phyloP scores from a whole-genome alignment of 768 basidiomycete species.

The Cubamyces sp. region DNA sequence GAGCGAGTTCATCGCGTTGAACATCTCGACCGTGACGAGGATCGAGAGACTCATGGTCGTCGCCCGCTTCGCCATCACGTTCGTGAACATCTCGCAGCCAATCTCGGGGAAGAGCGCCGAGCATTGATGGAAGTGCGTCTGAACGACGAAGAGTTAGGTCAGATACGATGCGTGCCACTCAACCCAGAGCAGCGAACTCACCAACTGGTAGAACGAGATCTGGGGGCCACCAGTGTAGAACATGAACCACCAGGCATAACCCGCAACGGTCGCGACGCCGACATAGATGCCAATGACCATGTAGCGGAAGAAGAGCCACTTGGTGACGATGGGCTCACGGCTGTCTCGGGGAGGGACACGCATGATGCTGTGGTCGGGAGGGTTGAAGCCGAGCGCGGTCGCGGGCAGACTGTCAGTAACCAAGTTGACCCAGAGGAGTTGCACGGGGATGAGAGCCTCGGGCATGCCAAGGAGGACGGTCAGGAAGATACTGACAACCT shows the following conservation, averaged over 20 bases:
- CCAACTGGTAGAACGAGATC: constrained; percentile 91
- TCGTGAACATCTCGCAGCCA: constrained; percentile 95
- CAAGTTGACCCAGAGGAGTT: constrained; percentile 97
- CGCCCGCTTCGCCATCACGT: constrained; percentile 81
- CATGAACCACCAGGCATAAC: constrained; percentile 99
- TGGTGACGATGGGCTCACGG: constrained; percentile 87
- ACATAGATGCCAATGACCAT: constrained; percentile 93
- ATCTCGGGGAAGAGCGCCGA: constrained; percentile 80
- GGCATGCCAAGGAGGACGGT: constrained; percentile 98
- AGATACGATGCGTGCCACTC: neutral
- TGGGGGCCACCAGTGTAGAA: constrained; percentile 89
- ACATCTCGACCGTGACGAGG: constrained; percentile 95
- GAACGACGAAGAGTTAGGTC: neutral
- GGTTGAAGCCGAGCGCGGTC: constrained; percentile 97
- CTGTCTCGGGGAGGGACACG: constrained; percentile 88
- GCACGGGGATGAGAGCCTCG: constrained; percentile 97
- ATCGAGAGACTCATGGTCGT: constrained; percentile 98
- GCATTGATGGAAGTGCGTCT: constrained; percentile 98
- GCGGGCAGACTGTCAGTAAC: constrained; percentile 97
- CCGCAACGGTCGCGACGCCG: constrained; percentile 92
- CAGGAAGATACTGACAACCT: constrained; percentile 96
- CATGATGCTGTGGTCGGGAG: constrained; percentile 97
- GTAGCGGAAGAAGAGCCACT: constrained; percentile 97
- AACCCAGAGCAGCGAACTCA: constrained; percentile 45
- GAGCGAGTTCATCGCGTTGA: constrained; percentile 97